A percentile compares a stretch with the other conserved stretches of the same genome.
Evolutionary conservation across 805 yeast genomes (phyloP).

Genomic region (Tetrapisispora pingtungensis): DNA sequence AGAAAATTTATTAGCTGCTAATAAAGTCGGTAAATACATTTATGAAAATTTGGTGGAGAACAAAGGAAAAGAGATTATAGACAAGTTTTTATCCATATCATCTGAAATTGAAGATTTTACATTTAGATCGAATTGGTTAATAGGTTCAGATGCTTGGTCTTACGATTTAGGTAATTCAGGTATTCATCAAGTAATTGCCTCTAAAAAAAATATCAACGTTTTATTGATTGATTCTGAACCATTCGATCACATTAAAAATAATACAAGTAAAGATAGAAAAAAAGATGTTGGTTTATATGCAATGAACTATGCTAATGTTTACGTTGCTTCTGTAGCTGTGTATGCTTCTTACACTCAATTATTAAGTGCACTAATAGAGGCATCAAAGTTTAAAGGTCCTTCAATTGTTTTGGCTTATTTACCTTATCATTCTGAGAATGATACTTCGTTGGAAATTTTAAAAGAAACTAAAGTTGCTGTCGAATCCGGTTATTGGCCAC

Average conservation of each 20-base stretch:
- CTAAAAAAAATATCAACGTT: conserved; percentile 71
- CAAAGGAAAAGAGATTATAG: conserved; percentile 32
- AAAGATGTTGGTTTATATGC: conserved; percentile 89
- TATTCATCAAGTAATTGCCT: conserved; percentile 70
- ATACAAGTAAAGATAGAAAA: conserved; percentile 37
- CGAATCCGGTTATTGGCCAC: conserved; percentile 94
- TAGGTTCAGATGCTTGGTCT: conserved; percentile 94
- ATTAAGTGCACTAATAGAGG: conserved; percentile 79
- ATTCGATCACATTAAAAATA: conserved; percentile 30
- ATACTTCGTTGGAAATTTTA: conserved; percentile 61
- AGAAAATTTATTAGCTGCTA: conserved; percentile 22
- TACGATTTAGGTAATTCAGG: conserved; percentile 89
- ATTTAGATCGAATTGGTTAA: conserved; percentile 59
- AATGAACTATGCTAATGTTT: conserved; percentile 81
- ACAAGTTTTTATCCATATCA: conserved; percentile 33
- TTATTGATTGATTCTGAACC: conserved; percentile 84
- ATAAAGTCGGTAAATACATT: conserved; percentile 26
- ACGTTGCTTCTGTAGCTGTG: conserved; percentile 90
- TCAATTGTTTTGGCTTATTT: conserved; percentile 83
- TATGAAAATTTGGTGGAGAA: conserved; percentile 34
- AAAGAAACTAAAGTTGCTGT: conserved; percentile 84
- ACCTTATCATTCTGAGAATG: conserved; percentile 59
- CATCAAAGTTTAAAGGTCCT: conserved; percentile 83
- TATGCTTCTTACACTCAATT: conserved; percentile 92
- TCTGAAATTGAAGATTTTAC: conserved; percentile 37